Conservation (phyloP, 1,284 basidiomycete species). For the Neonothopanus nambi region DNA sequence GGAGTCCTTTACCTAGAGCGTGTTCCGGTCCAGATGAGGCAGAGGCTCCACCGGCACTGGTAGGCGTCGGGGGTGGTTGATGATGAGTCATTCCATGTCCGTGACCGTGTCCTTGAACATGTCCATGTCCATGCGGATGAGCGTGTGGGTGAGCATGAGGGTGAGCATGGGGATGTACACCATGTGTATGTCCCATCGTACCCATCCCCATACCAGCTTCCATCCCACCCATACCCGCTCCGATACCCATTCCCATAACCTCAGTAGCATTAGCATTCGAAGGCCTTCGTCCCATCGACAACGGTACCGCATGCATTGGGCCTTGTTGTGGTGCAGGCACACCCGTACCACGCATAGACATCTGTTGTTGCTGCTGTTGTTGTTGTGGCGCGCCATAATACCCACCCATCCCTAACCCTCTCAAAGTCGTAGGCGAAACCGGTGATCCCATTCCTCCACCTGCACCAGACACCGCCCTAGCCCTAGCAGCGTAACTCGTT, state of each 20-base stretch:
- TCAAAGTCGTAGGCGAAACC: no score
- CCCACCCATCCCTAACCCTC: background rate
- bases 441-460: slow-evolving; percentile 4
- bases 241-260: no score
- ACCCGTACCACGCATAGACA: no score
- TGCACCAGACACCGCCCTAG: slow-evolving; percentile 10
- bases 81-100: slow-evolving; percentile 44
- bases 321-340: slow-evolving; percentile 4
- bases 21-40: slow-evolving; percentile 6
- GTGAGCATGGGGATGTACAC: slow-evolving; percentile 24
- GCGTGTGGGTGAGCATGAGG: slow-evolving; percentile 40
- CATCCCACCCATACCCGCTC: slow-evolving; percentile 8
- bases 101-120: slow-evolving; percentile 43
- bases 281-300: background rate
- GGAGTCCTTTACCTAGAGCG: slow-evolving; percentile 89
- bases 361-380: background rate
- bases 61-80: background rate
- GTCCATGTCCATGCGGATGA: slow-evolving; percentile 26
- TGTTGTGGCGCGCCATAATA: background rate
- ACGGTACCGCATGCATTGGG: background rate
- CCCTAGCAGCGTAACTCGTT: slow-evolving; percentile 13
- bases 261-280: slow-evolving; percentile 4
- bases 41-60: background rate
- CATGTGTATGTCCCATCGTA: background rate
- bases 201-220: slow-evolving; percentile 18